phyloP scores from a whole-genome alignment of 257 asterid genomes.

The Primulina tabacum region DNA sequence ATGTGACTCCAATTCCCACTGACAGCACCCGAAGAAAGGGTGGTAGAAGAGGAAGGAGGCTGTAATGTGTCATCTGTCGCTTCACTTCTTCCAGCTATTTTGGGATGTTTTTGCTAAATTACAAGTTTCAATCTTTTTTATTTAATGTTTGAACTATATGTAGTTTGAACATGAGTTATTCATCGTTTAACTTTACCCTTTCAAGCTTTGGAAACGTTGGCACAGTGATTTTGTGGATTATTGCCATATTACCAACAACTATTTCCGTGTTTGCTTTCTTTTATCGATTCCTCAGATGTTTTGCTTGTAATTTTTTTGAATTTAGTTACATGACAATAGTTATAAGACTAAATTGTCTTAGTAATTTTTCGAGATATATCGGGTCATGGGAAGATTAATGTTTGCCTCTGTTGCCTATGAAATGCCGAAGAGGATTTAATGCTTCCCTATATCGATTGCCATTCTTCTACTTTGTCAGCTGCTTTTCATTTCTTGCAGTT shows the following conservation, averaged over 20 bases:
- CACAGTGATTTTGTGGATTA: conserved; percentile 3
- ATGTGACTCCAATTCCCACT: conserved; percentile 70
- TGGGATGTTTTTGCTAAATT: conserved; percentile 17
- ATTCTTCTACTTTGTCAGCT: conserved; percentile 27
- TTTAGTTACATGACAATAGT: neutral
- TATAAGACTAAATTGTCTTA: too few relatives aligned
- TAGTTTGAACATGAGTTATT: conserved; percentile 15
- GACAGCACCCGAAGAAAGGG: conserved; percentile 75
- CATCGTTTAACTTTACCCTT: conserved; percentile 21
- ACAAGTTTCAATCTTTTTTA: conserved; percentile 22
- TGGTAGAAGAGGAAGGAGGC: conserved; percentile 75
- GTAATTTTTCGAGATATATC: too few relatives aligned
- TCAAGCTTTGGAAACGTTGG: neutral
- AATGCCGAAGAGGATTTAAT: neutral
- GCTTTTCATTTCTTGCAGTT: conserved; percentile 21
- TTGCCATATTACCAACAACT: neutral
- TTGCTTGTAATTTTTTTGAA: too few relatives aligned
- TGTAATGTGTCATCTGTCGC: conserved; percentile 26
- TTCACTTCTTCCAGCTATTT: conserved; percentile 3
- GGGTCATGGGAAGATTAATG: neutral
- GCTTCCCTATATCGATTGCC: conserved; percentile 12
- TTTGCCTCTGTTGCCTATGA: neutral
- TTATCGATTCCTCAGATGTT: too few relatives aligned
- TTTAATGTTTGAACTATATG: conserved; percentile 21
- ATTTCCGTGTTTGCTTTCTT: neutral